Conservation (phyloP, 345 rosid species). For the Pugionium dolabratum region DNA sequence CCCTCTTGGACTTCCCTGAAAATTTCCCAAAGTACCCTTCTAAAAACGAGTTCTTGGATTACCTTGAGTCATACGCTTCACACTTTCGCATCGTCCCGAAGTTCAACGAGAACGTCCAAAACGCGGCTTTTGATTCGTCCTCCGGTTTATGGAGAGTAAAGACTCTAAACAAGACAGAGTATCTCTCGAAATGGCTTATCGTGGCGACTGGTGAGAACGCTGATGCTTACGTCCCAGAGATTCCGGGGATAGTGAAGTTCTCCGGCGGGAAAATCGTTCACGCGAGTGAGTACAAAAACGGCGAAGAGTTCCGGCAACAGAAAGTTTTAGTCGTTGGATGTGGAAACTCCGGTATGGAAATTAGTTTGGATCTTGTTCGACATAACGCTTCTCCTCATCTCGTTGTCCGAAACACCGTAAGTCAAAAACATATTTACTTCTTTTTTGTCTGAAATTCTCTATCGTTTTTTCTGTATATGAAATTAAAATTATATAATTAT, state of each 20-base stretch:
- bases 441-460: no score
- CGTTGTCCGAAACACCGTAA: constrained; percentile 66
- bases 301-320: constrained; percentile 47
- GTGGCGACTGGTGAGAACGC: constrained; percentile 87
- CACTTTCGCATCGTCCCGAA: constrained; percentile 44
- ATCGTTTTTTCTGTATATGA: no score
- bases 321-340: constrained; percentile 74
- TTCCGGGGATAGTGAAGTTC: constrained; percentile 52
- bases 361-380: constrained; percentile 50
- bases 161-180: constrained; percentile 36
- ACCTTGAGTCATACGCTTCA: constrained; percentile 45
- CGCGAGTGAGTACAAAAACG: constrained; percentile 62
- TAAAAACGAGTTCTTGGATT: constrained; percentile 48
- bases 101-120: constrained; percentile 39
- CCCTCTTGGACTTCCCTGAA: constrained; percentile 55
- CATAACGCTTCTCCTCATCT: constrained; percentile 57
- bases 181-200: constrained; percentile 55
- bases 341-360: constrained; percentile 76
- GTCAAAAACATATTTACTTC: constrained; percentile 3
- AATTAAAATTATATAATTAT: neutral
- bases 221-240: constrained; percentile 51
- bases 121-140: constrained; percentile 29
- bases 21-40: constrained; percentile 51
- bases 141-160: constrained; percentile 39
- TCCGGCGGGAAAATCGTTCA: constrained; percentile 51